Evolutionary conservation across 768 basidiomycete species (phyloP).

Genomic region (Termitomyces sp.): DNA sequence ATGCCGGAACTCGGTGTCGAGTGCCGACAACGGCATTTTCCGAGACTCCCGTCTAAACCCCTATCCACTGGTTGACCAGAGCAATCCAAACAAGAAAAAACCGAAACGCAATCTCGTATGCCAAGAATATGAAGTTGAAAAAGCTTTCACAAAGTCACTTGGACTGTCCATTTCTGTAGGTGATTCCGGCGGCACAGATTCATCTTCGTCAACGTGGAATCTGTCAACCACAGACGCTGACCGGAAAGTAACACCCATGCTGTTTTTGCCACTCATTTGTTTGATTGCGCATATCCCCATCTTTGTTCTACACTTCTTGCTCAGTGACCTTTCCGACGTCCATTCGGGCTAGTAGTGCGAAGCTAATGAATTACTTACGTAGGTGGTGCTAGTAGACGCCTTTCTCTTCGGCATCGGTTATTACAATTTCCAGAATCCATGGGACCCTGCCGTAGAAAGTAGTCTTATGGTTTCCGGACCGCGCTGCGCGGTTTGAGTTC

Average conservation of each 20-base stretch:
- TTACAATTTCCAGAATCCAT: neutral
- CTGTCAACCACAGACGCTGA: too few relatives aligned
- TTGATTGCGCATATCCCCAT: neutral
- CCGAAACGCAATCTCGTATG: too few relatives aligned
- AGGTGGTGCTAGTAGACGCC: neutral
- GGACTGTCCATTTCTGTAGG: too few relatives aligned
- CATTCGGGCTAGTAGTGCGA: neutral
- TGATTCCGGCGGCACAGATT: too few relatives aligned
- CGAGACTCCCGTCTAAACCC: too few relatives aligned
- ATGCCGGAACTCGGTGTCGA: neutral
- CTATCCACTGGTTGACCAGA: too few relatives aligned
- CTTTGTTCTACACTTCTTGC: neutral
- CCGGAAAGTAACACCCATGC: too few relatives aligned
- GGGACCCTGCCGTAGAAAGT: neutral
- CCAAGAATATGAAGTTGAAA: too few relatives aligned
- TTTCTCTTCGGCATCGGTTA: constrained; percentile 1
- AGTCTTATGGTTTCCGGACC: neutral
- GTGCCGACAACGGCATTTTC: too few relatives aligned
- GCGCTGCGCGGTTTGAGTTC: neutral
- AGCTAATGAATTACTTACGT: neutral
- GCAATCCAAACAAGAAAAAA: too few relatives aligned
- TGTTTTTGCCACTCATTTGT: neutral
- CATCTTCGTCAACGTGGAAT: too few relatives aligned
- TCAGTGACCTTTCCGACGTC: neutral
- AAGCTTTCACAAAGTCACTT: too few relatives aligned